These are phyloP conservation scores for Cucumis cinereus DNA, from an alignment of 306 rosid genomes.

Conservation along the genomic window DNA sequence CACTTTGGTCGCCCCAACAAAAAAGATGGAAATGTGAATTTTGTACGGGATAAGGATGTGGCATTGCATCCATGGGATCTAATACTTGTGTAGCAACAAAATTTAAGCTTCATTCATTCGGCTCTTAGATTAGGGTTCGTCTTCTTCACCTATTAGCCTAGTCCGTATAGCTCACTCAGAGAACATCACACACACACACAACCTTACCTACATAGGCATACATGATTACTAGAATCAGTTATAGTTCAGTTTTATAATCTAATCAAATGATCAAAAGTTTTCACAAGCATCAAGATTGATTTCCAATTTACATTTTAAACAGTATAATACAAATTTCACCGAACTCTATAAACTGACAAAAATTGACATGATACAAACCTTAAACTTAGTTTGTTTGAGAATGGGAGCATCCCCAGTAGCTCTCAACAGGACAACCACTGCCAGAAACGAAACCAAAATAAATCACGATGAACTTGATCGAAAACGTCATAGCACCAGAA, in stretches of 20 bases:
- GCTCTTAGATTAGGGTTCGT: neutral
- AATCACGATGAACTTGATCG: neutral
- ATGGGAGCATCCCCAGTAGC: constrained; percentile 98
- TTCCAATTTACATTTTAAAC: neutral
- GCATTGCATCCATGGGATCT: neutral
- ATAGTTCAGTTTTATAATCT: neutral
- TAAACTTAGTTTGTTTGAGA: constrained; percentile 84
- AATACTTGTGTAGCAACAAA: neutral
- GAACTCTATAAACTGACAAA: neutral
- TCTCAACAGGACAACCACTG: constrained; percentile 92
- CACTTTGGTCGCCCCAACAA: too few relatives aligned
- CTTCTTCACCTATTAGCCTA: neutral
- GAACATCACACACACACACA: neutral
- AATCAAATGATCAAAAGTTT: neutral
- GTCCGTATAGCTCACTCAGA: neutral
- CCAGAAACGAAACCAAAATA: constrained; percentile 13
- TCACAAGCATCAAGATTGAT: neutral
- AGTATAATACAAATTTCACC: neutral
- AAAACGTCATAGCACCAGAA: neutral
- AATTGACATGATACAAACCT: constrained; percentile 29
- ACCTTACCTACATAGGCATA: neutral
- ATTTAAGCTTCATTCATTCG: neutral
- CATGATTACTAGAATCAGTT: neutral
- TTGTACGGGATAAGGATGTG: neutral
- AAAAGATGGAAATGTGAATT: neutral